Base-by-base conservation (phyloP, 306 rosid genomes). In the Vigna radiata region DNA sequence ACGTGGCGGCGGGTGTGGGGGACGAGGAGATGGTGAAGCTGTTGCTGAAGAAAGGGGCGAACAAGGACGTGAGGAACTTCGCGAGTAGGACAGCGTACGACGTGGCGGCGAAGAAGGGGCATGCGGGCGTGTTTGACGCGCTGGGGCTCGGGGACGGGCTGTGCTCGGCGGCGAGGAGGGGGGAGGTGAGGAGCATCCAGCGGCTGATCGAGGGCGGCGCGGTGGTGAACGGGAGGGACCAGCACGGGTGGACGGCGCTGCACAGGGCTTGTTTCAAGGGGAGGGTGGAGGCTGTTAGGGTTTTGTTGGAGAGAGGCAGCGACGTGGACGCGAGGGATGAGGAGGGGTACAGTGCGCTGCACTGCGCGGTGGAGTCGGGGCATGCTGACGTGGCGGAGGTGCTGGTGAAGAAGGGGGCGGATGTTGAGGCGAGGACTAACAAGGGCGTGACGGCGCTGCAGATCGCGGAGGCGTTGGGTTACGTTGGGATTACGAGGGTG, bases 211-310 rank as follows among this genome's bases (percentile, higher is more conserved):
- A 89, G 53, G 29, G 79, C 0, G 98, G 94, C 0, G 96, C 96
- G 0, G 84, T 81, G 0, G 55, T 93, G 5, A 89, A 89, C 23
- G 93, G 93, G 0, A 76, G 84, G 8, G 98, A 93, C 75, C 98
- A 86, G 17, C 76, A 89, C 9, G 91, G 94, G 0, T 93, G 98
- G 98, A 90, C 98, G 0, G 91, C 93, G 10, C 75, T 93, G 48
- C 98, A 93, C 15, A 84, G 96, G 8, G 93, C 98, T 0, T 84
- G 90, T 3, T 93, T 93, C 43, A 93, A 90, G 29, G 98, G 98
- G 13, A 67, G 85, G 14, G 61, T 77, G 0, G 89, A 90, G 0
- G 91, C 74, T 2, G 89, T 83, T 6, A 54, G 86, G 23, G 79
- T 41, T 8, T 47, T 93, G 33, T 4, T 90, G 8, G 91, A 89